Percentiles rank a stretch among this genome's conserved stretches.
Evolutionary conservation across 2,329 filamentous ascomycete genomes (phyloP).

Genomic region (Cercospora sp.): DNA sequence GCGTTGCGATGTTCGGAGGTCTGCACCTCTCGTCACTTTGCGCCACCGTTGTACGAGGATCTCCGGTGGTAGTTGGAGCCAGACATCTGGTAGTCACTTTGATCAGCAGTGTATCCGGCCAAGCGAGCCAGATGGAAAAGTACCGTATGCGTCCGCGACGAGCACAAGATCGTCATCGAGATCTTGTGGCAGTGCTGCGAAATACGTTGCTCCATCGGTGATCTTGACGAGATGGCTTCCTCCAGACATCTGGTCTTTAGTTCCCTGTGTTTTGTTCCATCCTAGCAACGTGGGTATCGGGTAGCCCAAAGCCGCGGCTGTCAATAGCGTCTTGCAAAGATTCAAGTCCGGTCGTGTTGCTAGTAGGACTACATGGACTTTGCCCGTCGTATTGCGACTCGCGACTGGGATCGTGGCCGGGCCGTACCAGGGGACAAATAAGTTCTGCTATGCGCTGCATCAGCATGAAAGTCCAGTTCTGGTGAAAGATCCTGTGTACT

Average conservation of each 20-base stretch:
- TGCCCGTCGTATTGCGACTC: constrained; percentile 2
- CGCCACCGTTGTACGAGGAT: constrained; percentile 29
- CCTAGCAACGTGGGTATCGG: constrained; percentile 26
- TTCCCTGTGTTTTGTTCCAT: constrained; percentile 19
- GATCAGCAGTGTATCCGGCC: not conserved
- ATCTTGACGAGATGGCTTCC: constrained; percentile 30
- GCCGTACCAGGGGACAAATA: not conserved
- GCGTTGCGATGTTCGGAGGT: constrained; percentile 50
- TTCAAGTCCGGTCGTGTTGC: constrained; percentile 10
- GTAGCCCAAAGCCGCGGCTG: constrained; percentile 18
- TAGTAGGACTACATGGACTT: constrained; percentile 1
- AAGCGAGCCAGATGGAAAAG: not conserved
- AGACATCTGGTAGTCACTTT: constrained; percentile 23
- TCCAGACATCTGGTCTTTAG: constrained; percentile 18
- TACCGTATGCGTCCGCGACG: constrained; percentile 31
- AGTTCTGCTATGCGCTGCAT: not conserved
- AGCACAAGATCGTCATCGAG: constrained; percentile 29
- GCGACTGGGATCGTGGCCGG: not conserved
- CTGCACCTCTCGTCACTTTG: constrained; percentile 25
- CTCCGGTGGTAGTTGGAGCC: constrained; percentile 30
- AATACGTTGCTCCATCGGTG: constrained; percentile 19
- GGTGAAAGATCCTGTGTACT: not conserved
- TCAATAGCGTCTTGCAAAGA: constrained; percentile 27
- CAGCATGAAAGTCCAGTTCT: not conserved
- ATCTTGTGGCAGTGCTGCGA: constrained; percentile 18